A percentile compares a stretch with the other conserved stretches of the same genome.
Conservation (phyloP, 306 rosid genomes). For the Trifolium subterraneum region DNA sequence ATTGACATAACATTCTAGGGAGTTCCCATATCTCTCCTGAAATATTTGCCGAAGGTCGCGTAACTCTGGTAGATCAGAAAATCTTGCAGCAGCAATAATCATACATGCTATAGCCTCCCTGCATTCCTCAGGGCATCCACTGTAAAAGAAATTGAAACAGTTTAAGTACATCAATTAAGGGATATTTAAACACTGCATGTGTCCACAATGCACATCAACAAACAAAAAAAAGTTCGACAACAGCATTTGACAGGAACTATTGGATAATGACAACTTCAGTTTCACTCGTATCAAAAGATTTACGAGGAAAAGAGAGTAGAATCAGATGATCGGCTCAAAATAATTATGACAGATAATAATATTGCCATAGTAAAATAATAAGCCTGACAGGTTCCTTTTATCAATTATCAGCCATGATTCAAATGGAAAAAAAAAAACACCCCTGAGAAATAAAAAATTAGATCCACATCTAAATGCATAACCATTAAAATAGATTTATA, state of each 20-base stretch:
- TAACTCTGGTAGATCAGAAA: slow-evolving; percentile 95
- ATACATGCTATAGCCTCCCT: slow-evolving; percentile 79
- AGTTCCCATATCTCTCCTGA: slow-evolving; percentile 75
- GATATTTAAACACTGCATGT: slow-evolving; percentile 12
- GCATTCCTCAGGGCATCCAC: slow-evolving; percentile 96
- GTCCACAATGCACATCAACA: slow-evolving; percentile 10
- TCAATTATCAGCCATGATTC: slow-evolving; percentile 15
- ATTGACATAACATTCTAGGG: slow-evolving; percentile 67
- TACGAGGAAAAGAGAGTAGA: not conserved
- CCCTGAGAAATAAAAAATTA: not conserved
- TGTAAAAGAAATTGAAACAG: slow-evolving; percentile 42
- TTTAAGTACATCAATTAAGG: slow-evolving; percentile 10
- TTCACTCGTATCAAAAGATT: not conserved
- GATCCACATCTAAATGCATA: slow-evolving; percentile 28
- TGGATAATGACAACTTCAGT: not conserved
- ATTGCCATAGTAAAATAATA: not conserved
- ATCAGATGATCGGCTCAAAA: slow-evolving; percentile 11
- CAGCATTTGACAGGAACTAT: slow-evolving; percentile 7
- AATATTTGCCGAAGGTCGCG: slow-evolving; percentile 86
- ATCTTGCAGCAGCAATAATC: slow-evolving; percentile 89
- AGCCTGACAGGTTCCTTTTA: slow-evolving; percentile 7
- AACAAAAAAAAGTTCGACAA: not conserved
- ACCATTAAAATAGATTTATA: slow-evolving; percentile 39
- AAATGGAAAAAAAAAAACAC: slow-evolving; percentile 4
- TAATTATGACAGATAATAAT: slow-evolving; percentile 6